Evolutionary conservation across 495 filamentous ascomycete species (phyloP), one percentile per base, ranked within the genome.

Genomic region (Annulohypoxylon stygium): DNA sequence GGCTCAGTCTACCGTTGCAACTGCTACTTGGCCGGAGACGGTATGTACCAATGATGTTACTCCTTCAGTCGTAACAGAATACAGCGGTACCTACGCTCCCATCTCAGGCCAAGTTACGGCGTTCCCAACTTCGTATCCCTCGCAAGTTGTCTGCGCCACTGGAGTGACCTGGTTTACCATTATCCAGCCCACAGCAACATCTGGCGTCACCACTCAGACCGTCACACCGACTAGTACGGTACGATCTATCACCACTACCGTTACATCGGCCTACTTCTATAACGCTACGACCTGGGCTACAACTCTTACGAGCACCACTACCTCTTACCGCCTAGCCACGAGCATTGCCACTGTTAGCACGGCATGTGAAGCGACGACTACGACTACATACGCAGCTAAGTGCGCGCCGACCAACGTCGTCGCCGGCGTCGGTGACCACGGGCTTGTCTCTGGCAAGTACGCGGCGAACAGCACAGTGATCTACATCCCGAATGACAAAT

Each of bases 331-430:
- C 3, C 37, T 74, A 0, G 59, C 36, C 9, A 51, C 58, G n/a
- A 67, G 39, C 51, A 7, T 47, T 12, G 61, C 41, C 0, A 65
- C 69, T n/a, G 60, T 30, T 0, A 75, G 63, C 58, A 75, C 65
- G 8, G 64, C 72, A 2, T 77, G 75, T 58, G 64, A 64, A 18
- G 62, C 63, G 1, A 74, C 71, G 2, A 67, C 67, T 0, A 78
- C 77, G 14, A 69, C 61, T 11, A 78, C 75, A 0, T 57, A 67
- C 5, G 72, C 69, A 0, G 77, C 75, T 2, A 70, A 74, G 48
- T 78, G 77, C 39, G 75, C 69, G 37, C 77, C 77, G 0, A 77
- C 72, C 18, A 77, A 77, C 41, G 47, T 79, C 1, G 53, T 79
- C n/a, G 26, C 58, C 16, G 65, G 65, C 47, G 69, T 79, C 25